Base-by-base conservation (phyloP, 192 early-diverging fungal genomes). In the Backusella mclennaniae region DNA sequence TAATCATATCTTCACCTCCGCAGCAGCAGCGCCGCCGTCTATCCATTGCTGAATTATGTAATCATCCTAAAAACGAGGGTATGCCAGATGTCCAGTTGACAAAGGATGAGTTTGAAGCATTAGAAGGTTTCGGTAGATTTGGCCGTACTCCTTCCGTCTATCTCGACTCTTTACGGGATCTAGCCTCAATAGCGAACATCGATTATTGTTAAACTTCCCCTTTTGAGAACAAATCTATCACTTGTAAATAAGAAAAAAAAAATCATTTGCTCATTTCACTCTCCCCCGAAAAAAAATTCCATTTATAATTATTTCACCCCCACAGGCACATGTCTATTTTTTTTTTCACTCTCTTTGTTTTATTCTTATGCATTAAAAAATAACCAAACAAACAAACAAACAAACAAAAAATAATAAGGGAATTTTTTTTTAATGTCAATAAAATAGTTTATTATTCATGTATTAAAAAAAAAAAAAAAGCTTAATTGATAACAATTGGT, bases 71-170 rank as follows among this genome's bases (percentile, higher is more conserved):
- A 53, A 53, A 63, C 26, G 46, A 77, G 35, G 66, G 46, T 14
- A 63, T 59, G 59, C 63, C 77, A 11, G 33, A 33, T 35, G 69
- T 74, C 36, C 70, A 71, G 35, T 23, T 82, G 5, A 82, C 80
- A 46, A 73, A 71, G n/a, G 82, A 83, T 42, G 82, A 83, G 35
- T 70, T 83, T 26, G 82, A 83, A 67, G 82, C 76, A 5, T 35
- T 83, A 11, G 70, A 83, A 39, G 78, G 67, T 3, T 75, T 83
- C 17, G 44, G 76, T 31, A 46, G 71, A 29, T 79, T 90, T 79
- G 49, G 76, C 26, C 73, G 74, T 6, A 21, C 71, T 19, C 70
- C 35, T 19, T 69, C 44, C 0, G 69, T 66, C n/a, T 72, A 46
- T 42, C 66, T 29, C 42, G 67, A 76, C 35, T 69, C 63, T 17